Conservation (phyloP, 192 early-diverging fungal genomes). For the Umbelopsis sp. region DNA sequence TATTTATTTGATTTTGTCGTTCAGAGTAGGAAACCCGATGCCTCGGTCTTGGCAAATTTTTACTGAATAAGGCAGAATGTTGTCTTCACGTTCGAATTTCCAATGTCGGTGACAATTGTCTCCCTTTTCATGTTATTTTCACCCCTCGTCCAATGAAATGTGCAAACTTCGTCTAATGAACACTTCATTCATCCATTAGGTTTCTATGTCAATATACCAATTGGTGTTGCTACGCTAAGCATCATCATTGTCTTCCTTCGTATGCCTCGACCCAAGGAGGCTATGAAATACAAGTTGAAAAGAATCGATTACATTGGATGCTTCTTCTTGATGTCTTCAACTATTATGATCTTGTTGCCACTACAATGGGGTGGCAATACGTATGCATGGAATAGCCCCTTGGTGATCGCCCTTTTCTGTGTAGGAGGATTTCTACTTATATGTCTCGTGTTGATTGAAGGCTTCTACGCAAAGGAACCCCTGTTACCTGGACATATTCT, state of each 20-base stretch:
- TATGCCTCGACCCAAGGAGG: slow-evolving; percentile 52
- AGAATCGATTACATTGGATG: slow-evolving; percentile 61
- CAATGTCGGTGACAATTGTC: no score
- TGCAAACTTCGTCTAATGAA: neutral
- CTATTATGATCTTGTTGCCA: slow-evolving; percentile 65
- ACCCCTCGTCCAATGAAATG: neutral
- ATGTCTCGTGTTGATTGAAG: slow-evolving; percentile 66
- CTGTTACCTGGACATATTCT: slow-evolving; percentile 69
- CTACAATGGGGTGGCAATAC: slow-evolving; percentile 73
- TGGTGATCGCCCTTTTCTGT: slow-evolving; percentile 55
- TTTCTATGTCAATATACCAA: slow-evolving; percentile 35
- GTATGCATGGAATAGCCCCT: slow-evolving; percentile 65
- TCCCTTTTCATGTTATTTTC: neutral
- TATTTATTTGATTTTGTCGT: slow-evolving; percentile 38
- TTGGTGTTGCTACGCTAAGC: slow-evolving; percentile 38
- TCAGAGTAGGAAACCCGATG: neutral
- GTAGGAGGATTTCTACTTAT: slow-evolving; percentile 48
- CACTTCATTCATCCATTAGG: neutral
- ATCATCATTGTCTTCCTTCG: slow-evolving; percentile 54
- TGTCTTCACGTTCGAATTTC: no score
- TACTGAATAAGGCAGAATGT: no score
- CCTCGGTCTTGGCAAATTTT: no score
- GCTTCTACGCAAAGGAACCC: slow-evolving; percentile 63
- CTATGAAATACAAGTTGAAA: slow-evolving; percentile 51
- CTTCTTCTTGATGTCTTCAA: slow-evolving; percentile 45